Conservation (phyloP, 202 grass and related monocot genomes). For the Hordeum pubiflorum region DNA sequence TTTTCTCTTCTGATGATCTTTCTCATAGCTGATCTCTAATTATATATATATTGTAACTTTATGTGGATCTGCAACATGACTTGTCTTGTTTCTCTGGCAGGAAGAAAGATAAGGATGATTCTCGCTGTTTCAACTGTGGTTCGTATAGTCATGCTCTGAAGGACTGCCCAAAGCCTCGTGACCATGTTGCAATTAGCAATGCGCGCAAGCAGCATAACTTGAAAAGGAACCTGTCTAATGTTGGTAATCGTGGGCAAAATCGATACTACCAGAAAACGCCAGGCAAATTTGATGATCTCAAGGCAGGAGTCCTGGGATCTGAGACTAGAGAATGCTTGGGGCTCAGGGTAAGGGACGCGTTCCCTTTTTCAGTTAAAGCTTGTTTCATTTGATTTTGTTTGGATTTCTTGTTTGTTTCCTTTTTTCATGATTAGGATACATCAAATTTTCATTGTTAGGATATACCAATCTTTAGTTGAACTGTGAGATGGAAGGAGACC, state of each 20-base stretch:
- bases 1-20: not conserved
- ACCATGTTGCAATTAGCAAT: conserved; percentile 76
- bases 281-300: conserved; percentile 90
- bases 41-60: not conserved
- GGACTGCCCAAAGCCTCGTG: conserved; percentile 90
- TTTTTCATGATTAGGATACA: not conserved
- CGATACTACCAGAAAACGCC: conserved; percentile 80
- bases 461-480: conserved; percentile 18
- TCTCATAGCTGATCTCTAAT: not conserved
- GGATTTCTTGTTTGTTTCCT: not conserved
- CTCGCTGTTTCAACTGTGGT: conserved; percentile 96
- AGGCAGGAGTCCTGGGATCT: conserved; percentile 71
- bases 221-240: conserved; percentile 59
- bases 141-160: conserved; percentile 87
- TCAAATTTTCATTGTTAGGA: not conserved
- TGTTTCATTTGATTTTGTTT: conserved; percentile 17
- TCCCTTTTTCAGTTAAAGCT: conserved; percentile 20
- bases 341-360: conserved; percentile 57
- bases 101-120: conserved; percentile 61
- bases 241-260: conserved; percentile 47
- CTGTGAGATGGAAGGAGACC: conserved; percentile 8
- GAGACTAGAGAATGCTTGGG: conserved; percentile 94
- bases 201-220: conserved; percentile 71
- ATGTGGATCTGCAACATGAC: not conserved
- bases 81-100: conserved; percentile 24